Evolutionary conservation across 495 filamentous ascomycete genomes (phyloP).

Genomic region (Aspergillus homomorphus): DNA sequence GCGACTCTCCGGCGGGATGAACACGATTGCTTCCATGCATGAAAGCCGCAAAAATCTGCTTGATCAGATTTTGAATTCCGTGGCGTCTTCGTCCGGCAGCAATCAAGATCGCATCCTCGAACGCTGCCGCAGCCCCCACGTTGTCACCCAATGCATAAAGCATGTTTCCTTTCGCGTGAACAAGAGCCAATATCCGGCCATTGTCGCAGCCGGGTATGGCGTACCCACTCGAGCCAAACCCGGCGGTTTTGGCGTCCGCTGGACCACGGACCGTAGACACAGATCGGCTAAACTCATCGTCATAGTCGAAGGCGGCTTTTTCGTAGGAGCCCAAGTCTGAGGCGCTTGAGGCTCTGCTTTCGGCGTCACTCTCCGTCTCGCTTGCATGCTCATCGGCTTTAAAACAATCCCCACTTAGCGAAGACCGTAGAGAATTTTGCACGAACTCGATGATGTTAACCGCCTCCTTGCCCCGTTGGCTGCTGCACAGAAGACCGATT

Average conservation of each 20-base stretch:
- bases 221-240: conserved; percentile 82
- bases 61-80: conserved; percentile 78
- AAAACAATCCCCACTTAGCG: conserved; percentile 46
- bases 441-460: conserved; percentile 87
- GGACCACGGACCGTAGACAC: conserved; percentile 25
- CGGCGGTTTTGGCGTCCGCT: conserved; percentile 39
- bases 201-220: conserved; percentile 85
- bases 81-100: conserved; percentile 68
- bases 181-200: conserved; percentile 83
- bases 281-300: conserved; percentile 43
- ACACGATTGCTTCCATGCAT: conserved; percentile 35
- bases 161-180: conserved; percentile 98
- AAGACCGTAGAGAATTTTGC: conserved; percentile 66
- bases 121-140: conserved; percentile 77
- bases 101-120: conserved; percentile 92
- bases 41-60: conserved; percentile 74
- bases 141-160: conserved; percentile 89
- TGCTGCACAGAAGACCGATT: conserved; percentile 80
- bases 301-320: conserved; percentile 55
- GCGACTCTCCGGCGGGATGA: conserved; percentile 26
- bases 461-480: conserved; percentile 78
- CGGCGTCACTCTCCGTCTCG: conserved; percentile 54
- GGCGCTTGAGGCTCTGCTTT: conserved; percentile 47
- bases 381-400: conserved; percentile 52
- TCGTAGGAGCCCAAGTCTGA: conserved; percentile 53